Conservation (phyloP, 768 basidiomycete genomes). For the Infundibulicybe gibba region DNA sequence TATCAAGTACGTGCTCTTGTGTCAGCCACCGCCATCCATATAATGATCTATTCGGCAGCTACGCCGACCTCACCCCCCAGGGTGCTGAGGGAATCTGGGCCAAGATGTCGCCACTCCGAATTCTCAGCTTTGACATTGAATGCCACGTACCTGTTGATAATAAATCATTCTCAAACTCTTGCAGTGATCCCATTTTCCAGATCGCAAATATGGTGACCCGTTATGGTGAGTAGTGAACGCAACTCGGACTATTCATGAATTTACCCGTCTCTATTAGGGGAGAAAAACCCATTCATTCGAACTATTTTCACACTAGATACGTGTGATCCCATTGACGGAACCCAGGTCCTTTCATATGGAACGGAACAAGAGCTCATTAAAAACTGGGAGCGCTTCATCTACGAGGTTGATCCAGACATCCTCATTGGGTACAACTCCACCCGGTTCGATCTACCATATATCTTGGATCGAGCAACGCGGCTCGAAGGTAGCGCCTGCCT, state of each 20-base stretch:
- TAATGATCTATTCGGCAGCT: not conserved
- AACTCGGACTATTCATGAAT: not conserved
- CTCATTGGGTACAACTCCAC: slow-evolving; percentile 13
- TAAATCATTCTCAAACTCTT: slow-evolving; percentile 4
- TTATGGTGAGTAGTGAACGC: slow-evolving; percentile 1
- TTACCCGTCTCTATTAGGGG: not conserved
- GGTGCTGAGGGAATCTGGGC: not conserved
- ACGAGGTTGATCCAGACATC: slow-evolving; percentile 11
- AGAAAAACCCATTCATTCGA: slow-evolving; percentile 6
- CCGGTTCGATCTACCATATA: slow-evolving; percentile 11
- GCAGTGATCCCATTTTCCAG: slow-evolving; percentile 10
- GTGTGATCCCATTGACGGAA: slow-evolving; percentile 8
- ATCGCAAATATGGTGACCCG: slow-evolving; percentile 14
- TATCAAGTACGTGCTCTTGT: slow-evolving; percentile 3
- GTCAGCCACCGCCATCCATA: not conserved
- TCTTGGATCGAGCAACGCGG: slow-evolving; percentile 9
- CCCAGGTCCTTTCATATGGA: slow-evolving; percentile 1
- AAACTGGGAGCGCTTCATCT: slow-evolving; percentile 11
- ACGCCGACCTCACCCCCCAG: slow-evolving; percentile 6
- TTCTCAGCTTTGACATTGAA: slow-evolving; percentile 15
- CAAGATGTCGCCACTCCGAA: slow-evolving; percentile 3
- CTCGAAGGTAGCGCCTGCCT: not conserved
- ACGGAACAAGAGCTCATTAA: slow-evolving; percentile 7
- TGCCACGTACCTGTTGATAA: not conserved
- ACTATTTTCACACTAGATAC: slow-evolving; percentile 10